Conservation (phyloP, 768 basidiomycete species). For the Xanthoconium purpureum region DNA sequence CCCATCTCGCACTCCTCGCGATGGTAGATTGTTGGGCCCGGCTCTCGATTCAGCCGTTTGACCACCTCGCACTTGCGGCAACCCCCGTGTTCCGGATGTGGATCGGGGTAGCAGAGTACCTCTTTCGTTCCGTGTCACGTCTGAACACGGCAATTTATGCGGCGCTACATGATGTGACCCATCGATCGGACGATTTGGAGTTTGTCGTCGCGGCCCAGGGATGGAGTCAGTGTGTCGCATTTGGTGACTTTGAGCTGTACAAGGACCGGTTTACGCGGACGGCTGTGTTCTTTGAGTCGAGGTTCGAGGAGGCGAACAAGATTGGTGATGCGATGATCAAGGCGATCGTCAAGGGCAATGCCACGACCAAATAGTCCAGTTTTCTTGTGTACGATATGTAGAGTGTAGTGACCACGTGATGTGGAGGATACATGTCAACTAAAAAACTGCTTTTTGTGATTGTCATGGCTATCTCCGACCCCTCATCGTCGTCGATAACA, state of each 20-base stretch:
- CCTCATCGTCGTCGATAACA: constrained; percentile 7
- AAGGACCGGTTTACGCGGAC: constrained; percentile 76
- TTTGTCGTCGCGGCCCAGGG: constrained; percentile 91
- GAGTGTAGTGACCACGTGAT: not conserved
- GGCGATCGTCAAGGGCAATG: constrained; percentile 63
- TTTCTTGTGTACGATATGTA: no score
- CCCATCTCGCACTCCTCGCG: constrained; percentile 89
- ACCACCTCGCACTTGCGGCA: constrained; percentile 88
- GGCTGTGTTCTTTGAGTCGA: constrained; percentile 73
- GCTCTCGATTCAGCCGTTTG: constrained; percentile 83
- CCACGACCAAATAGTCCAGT: not conserved
- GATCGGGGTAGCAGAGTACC: constrained; percentile 94
- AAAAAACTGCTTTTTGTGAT: no score
- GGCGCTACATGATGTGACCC: constrained; percentile 70
- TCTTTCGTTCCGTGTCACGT: constrained; percentile 70
- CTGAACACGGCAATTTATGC: constrained; percentile 72
- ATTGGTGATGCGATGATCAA: constrained; percentile 89
- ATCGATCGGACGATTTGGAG: constrained; percentile 87
- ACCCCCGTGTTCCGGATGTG: constrained; percentile 96
- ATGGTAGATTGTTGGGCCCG: constrained; percentile 99
- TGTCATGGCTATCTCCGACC: not conserved
- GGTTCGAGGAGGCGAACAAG: constrained; percentile 83
- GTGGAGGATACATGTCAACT: no score
- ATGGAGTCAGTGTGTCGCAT: constrained; percentile 94
- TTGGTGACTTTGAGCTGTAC: constrained; percentile 91